phyloP scores from a whole-genome alignment of 805 yeast species.

The Suhomyces vadensis region DNA sequence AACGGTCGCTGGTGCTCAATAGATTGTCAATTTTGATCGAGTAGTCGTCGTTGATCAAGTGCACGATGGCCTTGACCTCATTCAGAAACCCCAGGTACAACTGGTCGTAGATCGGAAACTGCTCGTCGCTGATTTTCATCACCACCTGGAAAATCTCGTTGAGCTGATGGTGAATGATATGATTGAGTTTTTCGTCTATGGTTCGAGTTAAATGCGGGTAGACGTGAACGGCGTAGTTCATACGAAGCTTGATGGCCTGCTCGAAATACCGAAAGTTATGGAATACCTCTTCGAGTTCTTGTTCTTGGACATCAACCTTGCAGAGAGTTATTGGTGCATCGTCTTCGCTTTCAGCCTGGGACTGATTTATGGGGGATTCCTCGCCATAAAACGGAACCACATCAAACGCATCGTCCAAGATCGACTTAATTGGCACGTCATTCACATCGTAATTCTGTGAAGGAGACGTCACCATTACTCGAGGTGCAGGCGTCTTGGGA shows the following conservation, averaged over 20 bases:
- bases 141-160: constrained; percentile 17
- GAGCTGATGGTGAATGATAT: constrained; percentile 19
- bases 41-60: constrained; percentile 42
- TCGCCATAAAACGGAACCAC: constrained; percentile 6
- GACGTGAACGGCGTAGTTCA: constrained; percentile 20
- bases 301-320: constrained; percentile 1
- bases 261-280: constrained; percentile 18
- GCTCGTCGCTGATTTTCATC: constrained; percentile 31
- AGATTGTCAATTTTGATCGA: constrained; percentile 60
- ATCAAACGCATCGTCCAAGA: background rate
- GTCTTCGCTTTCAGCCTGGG: constrained; percentile 6
- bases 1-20: constrained; percentile 63
- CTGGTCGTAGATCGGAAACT: constrained; percentile 35
- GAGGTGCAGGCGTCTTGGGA: constrained; percentile 3
- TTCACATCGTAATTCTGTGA: constrained; percentile 5
- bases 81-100: constrained; percentile 33
- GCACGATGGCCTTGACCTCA: constrained; percentile 37
- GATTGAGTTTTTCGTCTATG: constrained; percentile 16
- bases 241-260: constrained; percentile 14
- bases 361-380: background rate
- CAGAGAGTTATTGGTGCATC: background rate
- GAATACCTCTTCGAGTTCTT: constrained; percentile 6
- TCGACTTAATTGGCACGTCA: constrained; percentile 4
- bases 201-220: constrained; percentile 22
- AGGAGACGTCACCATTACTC: constrained; percentile 5